These are phyloP conservation scores for Nepenthes gracilis DNA, from an alignment of 148 eudicot species.

Conservation along the genomic window DNA sequence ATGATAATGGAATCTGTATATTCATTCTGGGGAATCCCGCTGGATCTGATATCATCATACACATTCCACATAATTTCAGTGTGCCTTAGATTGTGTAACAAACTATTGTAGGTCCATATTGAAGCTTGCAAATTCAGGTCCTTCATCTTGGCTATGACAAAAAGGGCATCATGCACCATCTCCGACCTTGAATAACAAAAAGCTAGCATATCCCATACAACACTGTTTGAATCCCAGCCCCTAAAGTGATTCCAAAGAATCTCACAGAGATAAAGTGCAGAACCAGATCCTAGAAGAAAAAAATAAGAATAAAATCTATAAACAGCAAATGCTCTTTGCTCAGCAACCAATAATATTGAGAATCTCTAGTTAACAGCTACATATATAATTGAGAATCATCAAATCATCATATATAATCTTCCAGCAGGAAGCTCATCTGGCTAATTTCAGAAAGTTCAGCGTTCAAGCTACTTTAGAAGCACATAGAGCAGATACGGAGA, in stretches of 20 bases:
- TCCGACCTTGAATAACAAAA: slow-evolving; percentile 55
- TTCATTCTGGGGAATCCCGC: slow-evolving; percentile 29
- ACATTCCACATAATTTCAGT: slow-evolving; percentile 42
- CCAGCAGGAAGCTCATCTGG: no score
- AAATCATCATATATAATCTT: no score
- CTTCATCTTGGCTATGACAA: slow-evolving; percentile 67
- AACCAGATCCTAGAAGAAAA: slow-evolving; percentile 52
- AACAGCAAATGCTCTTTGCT: slow-evolving; percentile 6
- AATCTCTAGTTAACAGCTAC: no score
- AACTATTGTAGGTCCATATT: slow-evolving; percentile 61
- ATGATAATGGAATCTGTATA: slow-evolving; percentile 53
- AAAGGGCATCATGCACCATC: slow-evolving; percentile 64
- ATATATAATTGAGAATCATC: no score
- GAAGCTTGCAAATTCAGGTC: slow-evolving; percentile 50
- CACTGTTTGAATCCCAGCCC: slow-evolving; percentile 32
- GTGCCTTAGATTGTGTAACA: slow-evolving; percentile 56
- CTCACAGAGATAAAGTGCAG: slow-evolving; percentile 49
- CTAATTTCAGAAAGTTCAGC: no score
- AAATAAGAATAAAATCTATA: slow-evolving; percentile 21
- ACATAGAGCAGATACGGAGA: no score
- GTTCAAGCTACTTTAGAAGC: no score
- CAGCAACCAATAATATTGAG: not conserved
- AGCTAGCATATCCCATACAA: slow-evolving; percentile 77
- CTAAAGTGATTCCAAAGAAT: slow-evolving; percentile 41
- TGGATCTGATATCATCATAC: slow-evolving; percentile 41